phyloP scores from a whole-genome alignment of 2,329 filamentous ascomycete species.

The Parascedosporium putredinis region DNA sequence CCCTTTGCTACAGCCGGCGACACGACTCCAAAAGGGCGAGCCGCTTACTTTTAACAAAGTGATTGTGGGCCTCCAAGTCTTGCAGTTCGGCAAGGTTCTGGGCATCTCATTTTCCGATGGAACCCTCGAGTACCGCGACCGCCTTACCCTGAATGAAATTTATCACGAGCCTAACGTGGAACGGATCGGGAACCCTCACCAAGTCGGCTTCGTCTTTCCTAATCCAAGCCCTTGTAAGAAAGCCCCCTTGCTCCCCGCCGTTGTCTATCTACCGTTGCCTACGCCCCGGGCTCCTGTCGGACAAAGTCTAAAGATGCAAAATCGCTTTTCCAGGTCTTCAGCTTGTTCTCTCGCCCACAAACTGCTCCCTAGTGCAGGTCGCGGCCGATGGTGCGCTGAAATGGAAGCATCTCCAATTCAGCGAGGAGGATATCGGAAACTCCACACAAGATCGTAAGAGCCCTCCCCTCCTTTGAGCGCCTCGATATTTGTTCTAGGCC shows the following conservation, averaged over 20 bases:
- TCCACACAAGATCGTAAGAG: constrained; percentile 36
- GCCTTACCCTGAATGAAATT: constrained; percentile 59
- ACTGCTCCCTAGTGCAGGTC: constrained; percentile 47
- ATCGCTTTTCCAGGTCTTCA: constrained; percentile 40
- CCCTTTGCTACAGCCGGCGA: constrained; percentile 11
- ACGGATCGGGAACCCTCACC: constrained; percentile 58
- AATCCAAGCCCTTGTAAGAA: constrained; percentile 49
- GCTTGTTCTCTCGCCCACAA: constrained; percentile 50
- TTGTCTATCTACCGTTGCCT: background rate
- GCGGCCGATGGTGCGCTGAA: constrained; percentile 47
- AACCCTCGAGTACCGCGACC: constrained; percentile 68
- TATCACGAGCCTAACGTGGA: constrained; percentile 53
- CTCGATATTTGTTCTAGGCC: too few relatives aligned
- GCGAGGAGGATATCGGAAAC: constrained; percentile 34
- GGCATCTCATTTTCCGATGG: constrained; percentile 72
- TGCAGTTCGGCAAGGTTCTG: constrained; percentile 62
- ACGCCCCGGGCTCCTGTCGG: constrained; percentile 12
- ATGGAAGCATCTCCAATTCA: constrained; percentile 46
- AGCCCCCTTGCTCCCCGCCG: background rate
- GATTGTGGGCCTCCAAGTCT: constrained; percentile 55
- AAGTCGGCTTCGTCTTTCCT: constrained; percentile 67
- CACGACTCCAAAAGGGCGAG: constrained; percentile 50
- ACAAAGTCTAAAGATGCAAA: too few relatives aligned
- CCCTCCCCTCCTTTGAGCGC: too few relatives aligned
- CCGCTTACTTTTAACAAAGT: constrained; percentile 63